phyloP scores from a whole-genome alignment of 139 green algal genomes.

The Chlorella sorokiniana region DNA sequence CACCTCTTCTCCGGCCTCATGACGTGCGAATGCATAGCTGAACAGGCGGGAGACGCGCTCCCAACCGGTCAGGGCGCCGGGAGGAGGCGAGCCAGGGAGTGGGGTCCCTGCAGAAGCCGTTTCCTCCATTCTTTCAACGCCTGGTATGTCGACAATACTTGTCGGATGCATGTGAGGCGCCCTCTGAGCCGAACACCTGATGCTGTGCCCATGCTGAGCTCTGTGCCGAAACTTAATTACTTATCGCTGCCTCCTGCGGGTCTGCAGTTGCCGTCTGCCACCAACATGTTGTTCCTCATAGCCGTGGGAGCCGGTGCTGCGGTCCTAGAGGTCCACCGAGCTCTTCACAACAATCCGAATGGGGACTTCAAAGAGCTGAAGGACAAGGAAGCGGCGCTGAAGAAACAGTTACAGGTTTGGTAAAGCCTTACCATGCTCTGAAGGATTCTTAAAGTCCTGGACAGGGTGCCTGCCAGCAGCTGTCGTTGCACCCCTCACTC shows the following conservation, averaged over 20 bases:
- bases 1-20: conserved; percentile 23
- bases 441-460: background rate
- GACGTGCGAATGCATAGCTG: conserved; percentile 22
- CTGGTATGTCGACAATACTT: too few species aligned
- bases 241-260: too few species aligned
- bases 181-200: too few species aligned
- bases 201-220: too few species aligned
- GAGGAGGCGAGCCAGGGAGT: too few species aligned
- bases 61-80: conserved; percentile 18
- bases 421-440: background rate
- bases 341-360: conserved; percentile 18
- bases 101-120: too few species aligned
- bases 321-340: conserved; percentile 44
- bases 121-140: too few species aligned
- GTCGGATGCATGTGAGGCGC: too few species aligned
- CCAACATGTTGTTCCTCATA: background rate
- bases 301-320: conserved; percentile 35
- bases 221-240: too few species aligned
- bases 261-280: too few species aligned
- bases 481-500: background rate
- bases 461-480: background rate
- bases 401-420: conserved; percentile 33
- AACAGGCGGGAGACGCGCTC: conserved; percentile 20
- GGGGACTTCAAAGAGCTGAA: conserved; percentile 29
- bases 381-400: conserved; percentile 29